Evolutionary conservation across 192 early-diverging fungal species (phyloP), one percentile per base, ranked within the genome.

Genomic region (Gryganskiella cystojenkinii): DNA sequence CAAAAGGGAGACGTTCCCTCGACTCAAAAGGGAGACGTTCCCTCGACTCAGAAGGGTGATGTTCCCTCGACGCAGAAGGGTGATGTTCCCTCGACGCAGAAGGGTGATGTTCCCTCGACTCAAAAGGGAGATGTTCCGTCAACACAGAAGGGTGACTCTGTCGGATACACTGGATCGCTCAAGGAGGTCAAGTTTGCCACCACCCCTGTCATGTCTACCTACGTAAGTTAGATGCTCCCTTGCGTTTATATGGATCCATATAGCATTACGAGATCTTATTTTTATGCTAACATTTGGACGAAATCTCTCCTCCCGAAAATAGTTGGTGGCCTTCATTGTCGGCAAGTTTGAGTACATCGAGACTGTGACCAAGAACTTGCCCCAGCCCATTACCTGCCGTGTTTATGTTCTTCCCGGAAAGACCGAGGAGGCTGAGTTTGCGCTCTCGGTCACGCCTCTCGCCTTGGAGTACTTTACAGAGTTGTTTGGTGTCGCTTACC

Each of bases 301-400:
- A n/a, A n/a, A n/a, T n/a, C n/a, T n/a, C n/a, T n/a, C n/a, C n/a
- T n/a, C n/a, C n/a, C n/a, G n/a, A n/a, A n/a, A n/a, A n/a, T n/a
- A 40, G 85, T 82, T 95, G 24, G 72, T 99, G n/a, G 97, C 97
- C 0, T 95, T 95, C 71, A 89, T 92, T 60, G 91, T 97, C 31
- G 97, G 95, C 58, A 94, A 95, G 47, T 90, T 97, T 53, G 97
- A 96, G 57, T 97, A 93, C 72, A 89, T 99, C 71, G 97, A 99
- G 82, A 86, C 86, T 33, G 61, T 74, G 13, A 91, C 95, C 54
- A 82, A 83, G 49, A 90, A 90, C 67, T 88, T 90, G 45, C 85
- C 89, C 30, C 81, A 90, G 56, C 92, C 95, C 13, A 86, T 98
- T 55, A 85, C 82, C 7, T 87, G 92, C 79, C 91, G 97, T 71